These are phyloP conservation scores for Sporothrix mexicana DNA, from an alignment of 2,329 filamentous ascomycete species.

Conservation along the genomic window DNA sequence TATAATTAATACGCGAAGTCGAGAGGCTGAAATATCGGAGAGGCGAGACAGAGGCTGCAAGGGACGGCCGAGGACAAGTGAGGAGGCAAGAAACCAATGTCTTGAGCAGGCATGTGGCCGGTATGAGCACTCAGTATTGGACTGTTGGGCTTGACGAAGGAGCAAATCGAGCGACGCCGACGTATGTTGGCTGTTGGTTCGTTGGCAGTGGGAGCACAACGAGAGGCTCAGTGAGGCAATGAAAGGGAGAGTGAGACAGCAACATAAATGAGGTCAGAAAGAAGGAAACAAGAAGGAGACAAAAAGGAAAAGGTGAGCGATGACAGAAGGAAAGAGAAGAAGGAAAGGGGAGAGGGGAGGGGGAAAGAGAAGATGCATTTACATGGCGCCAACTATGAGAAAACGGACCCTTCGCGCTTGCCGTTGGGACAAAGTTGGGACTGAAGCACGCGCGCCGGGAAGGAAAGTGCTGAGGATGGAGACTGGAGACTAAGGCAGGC, in stretches of 20 bases:
- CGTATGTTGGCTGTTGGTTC: no score
- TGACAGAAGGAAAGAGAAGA: neutral
- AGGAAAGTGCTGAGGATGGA: conserved; percentile 11
- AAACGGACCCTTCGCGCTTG: conserved; percentile 21
- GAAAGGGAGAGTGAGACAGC: neutral
- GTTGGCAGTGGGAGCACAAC: neutral
- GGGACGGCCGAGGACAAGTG: conserved; percentile 4
- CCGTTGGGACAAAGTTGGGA: conserved; percentile 20
- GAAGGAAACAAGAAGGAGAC: neutral
- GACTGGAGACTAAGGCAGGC: neutral
- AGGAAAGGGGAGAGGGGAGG: neutral
- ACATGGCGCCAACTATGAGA: conserved; percentile 19
- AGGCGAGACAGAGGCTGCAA: conserved; percentile 4
- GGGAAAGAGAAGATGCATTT: neutral
- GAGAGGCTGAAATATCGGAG: neutral
- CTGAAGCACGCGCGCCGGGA: conserved; percentile 16
- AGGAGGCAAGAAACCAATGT: conserved; percentile 19
- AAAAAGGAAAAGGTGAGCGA: neutral
- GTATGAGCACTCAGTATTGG: neutral
- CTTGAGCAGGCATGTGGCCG: conserved; percentile 22
- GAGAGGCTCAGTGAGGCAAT: neutral
- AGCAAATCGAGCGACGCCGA: conserved; percentile 2
- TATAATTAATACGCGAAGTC: conserved; percentile 12
- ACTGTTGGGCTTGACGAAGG: neutral
- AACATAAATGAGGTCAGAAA: neutral